Evolutionary conservation across 2,329 filamentous ascomycete species (phyloP).

Genomic region (Colletotrichum cuscutae): DNA sequence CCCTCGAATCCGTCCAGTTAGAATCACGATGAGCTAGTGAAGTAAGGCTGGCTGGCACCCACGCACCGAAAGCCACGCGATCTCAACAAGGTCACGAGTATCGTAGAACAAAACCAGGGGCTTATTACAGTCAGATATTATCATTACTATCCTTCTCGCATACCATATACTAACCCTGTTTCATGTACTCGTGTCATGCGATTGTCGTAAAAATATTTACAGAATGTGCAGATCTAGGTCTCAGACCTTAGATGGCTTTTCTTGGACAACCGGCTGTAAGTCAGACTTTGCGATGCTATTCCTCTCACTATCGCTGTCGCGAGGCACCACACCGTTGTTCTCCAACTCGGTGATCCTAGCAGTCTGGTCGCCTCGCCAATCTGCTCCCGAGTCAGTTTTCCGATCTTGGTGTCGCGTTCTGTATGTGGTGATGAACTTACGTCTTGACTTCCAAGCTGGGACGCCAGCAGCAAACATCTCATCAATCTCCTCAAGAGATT

Average conservation of each 20-base stretch:
- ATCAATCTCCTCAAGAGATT: slow-evolving; percentile 30
- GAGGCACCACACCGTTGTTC: slow-evolving; percentile 10
- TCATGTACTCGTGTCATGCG: background rate
- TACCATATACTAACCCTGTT: background rate
- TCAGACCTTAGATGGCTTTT: slow-evolving; percentile 12
- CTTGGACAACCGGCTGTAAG: background rate
- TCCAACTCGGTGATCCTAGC: slow-evolving; percentile 24
- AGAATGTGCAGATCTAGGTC: background rate
- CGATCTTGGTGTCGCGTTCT: background rate
- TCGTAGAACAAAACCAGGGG: background rate
- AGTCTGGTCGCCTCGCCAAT: slow-evolving; percentile 23
- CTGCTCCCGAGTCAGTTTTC: background rate
- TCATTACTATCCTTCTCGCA: background rate
- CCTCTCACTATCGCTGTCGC: slow-evolving; percentile 15
- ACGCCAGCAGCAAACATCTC: slow-evolving; percentile 31
- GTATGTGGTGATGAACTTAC: slow-evolving; percentile 1
- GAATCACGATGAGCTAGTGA: background rate
- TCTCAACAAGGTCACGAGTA: background rate
- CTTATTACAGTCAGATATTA: slow-evolving; percentile 8
- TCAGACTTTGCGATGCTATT: slow-evolving; percentile 17
- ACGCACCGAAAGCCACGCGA: background rate
- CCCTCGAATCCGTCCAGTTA: background rate
- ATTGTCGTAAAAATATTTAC: background rate
- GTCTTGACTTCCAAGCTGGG: slow-evolving; percentile 28
- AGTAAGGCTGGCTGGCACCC: background rate